phyloP scores from a whole-genome alignment of 2,329 filamentous ascomycete species.

The Cordyceps farinosa region DNA sequence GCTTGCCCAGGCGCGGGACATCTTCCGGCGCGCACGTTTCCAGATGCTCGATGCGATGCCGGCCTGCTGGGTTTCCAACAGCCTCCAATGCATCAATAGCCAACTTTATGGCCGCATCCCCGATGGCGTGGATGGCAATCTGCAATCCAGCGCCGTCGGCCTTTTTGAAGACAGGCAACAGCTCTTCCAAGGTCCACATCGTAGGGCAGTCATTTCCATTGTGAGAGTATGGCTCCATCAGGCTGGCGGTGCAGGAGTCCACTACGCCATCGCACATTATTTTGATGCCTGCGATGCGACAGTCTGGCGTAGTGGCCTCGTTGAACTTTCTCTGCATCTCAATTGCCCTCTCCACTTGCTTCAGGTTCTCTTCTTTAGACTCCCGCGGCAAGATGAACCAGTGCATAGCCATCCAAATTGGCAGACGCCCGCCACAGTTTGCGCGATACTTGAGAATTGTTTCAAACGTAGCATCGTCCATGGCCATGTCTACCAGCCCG shows the following conservation, averaged over 20 bases:
- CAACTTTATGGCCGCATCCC: slow-evolving; percentile 54
- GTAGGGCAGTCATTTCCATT: slow-evolving; percentile 39
- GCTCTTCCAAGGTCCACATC: slow-evolving; percentile 51
- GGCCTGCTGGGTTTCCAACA: slow-evolving; percentile 38
- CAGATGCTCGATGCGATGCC: slow-evolving; percentile 61
- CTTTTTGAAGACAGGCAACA: slow-evolving; percentile 50
- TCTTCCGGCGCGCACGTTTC: slow-evolving; percentile 55
- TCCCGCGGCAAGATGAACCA: slow-evolving; percentile 40
- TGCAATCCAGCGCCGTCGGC: slow-evolving; percentile 53
- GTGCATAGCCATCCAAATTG: slow-evolving; percentile 40
- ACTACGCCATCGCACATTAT: slow-evolving; percentile 61
- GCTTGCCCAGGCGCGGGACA: slow-evolving; percentile 49
- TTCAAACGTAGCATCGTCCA: slow-evolving; percentile 44
- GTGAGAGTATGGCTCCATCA: slow-evolving; percentile 54
- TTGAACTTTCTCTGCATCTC: slow-evolving; percentile 36
- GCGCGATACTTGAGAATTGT: slow-evolving; percentile 31
- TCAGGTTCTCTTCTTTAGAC: slow-evolving; percentile 30
- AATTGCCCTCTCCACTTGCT: slow-evolving; percentile 38
- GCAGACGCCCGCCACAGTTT: slow-evolving; percentile 28
- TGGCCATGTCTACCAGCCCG: slow-evolving; percentile 45
- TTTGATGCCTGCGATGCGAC: slow-evolving; percentile 58
- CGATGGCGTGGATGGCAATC: slow-evolving; percentile 61
- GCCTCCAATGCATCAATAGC: slow-evolving; percentile 52
- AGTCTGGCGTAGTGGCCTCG: slow-evolving; percentile 32
- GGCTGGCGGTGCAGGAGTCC: slow-evolving; percentile 58